phyloP scores from a whole-genome alignment of 257 asterid genomes.

The Penstemon eatonii region DNA sequence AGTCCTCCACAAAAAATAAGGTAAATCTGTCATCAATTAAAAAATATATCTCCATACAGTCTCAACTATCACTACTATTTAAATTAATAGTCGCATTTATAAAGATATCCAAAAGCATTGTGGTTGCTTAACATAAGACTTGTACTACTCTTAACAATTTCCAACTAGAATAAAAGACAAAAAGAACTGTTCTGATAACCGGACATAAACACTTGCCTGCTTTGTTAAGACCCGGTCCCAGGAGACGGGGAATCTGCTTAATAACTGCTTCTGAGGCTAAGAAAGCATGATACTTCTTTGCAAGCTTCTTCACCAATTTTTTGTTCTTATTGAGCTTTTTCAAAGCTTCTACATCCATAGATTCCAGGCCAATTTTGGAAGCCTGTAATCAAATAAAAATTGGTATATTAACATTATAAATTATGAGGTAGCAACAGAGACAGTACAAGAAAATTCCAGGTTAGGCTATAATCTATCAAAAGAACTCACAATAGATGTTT shows the following conservation, averaged over 20 bases:
- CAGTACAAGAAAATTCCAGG: too few relatives aligned
- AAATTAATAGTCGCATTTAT: too few relatives aligned
- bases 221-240: constrained; percentile 62
- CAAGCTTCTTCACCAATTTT: constrained; percentile 57
- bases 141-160: too few relatives aligned
- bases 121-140: too few relatives aligned
- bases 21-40: too few relatives aligned
- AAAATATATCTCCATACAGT: too few relatives aligned
- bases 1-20: not conserved
- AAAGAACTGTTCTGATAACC: too few relatives aligned
- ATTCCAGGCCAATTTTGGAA: constrained; percentile 47
- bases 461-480: not conserved
- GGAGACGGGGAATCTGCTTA: constrained; percentile 55
- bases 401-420: not conserved
- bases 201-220: constrained; percentile 35
- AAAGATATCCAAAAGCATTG: too few relatives aligned
- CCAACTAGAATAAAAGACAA: too few relatives aligned
- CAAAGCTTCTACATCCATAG: constrained; percentile 59
- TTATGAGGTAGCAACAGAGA: too few relatives aligned
- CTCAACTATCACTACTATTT: too few relatives aligned
- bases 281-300: constrained; percentile 56
- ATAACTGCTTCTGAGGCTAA: constrained; percentile 55
- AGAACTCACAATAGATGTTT: too few relatives aligned
- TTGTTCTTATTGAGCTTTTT: constrained; percentile 53
- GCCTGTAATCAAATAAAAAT: constrained; percentile 30